phyloP scores from a whole-genome alignment of 164 flowering plant species.

The Cinnamomum chago region DNA sequence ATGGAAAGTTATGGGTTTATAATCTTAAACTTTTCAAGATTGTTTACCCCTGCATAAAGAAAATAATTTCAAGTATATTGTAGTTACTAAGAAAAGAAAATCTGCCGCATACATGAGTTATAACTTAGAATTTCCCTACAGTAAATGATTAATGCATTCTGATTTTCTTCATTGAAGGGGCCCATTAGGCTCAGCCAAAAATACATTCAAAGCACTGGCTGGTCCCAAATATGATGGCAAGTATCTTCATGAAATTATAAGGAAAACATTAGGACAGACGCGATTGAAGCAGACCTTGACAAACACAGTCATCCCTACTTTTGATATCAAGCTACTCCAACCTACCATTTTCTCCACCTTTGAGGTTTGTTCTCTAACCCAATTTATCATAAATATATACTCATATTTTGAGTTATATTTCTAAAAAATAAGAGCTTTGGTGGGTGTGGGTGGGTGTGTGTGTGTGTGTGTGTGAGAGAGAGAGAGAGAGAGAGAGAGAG shows the following conservation, averaged over 20 bases:
- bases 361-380: conserved; percentile 17
- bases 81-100: no score
- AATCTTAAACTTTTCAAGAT: no score
- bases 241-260: conserved; percentile 25
- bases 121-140: not conserved
- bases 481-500: not conserved
- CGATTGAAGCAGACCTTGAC: conserved; percentile 38
- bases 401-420: no score
- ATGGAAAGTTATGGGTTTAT: no score
- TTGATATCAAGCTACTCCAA: conserved; percentile 43
- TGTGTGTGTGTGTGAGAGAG: not conserved
- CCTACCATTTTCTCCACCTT: conserved; percentile 37
- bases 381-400: no score
- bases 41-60: no score
- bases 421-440: no score
- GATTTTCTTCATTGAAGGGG: not conserved
- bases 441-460: rapidly evolving
- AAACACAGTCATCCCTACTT: conserved; percentile 39
- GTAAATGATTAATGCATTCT: not conserved
- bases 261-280: conserved; percentile 16
- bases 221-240: conserved; percentile 46
- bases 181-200: not conserved
- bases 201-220: not conserved
- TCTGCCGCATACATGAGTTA: no score
- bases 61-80: no score